A percentile compares a stretch with the other conserved stretches of the same genome.
Conservation (phyloP, 306 rosid species). For the Castanea crenata region DNA sequence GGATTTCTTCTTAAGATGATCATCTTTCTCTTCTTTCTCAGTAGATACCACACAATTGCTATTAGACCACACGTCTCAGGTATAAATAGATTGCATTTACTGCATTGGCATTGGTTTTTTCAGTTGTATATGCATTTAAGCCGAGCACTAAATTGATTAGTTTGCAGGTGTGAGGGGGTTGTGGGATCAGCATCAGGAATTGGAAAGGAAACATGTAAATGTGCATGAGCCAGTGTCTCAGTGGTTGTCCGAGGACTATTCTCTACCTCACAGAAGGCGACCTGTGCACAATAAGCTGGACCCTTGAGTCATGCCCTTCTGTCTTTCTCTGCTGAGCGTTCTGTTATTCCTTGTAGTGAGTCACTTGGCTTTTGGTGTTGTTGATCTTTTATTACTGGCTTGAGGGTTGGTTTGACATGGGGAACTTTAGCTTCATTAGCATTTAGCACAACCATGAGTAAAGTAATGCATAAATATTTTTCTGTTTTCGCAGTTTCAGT, state of each 20-base stretch:
- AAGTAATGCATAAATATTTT: background rate
- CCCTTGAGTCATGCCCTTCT: slow-evolving; percentile 1
- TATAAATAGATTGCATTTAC: background rate
- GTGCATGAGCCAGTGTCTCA: background rate
- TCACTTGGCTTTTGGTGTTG: background rate
- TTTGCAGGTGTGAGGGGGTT: slow-evolving; percentile 20
- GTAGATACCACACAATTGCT: slow-evolving; percentile 7
- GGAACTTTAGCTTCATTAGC: background rate
- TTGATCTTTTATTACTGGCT: background rate
- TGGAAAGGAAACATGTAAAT: slow-evolving; percentile 2
- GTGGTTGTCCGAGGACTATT: slow-evolving; percentile 38
- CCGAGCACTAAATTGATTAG: background rate
- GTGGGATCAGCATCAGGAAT: background rate
- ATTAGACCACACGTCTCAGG: slow-evolving; percentile 25
- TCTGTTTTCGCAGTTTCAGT: background rate
- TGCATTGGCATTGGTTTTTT: background rate
- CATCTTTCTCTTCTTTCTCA: slow-evolving; percentile 25
- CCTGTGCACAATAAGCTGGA: slow-evolving; percentile 35
- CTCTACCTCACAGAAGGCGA: slow-evolving; percentile 23
- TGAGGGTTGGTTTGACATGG: background rate
- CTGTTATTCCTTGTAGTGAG: background rate
- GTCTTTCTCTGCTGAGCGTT: background rate
- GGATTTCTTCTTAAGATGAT: slow-evolving; percentile 15
- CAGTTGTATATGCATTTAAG: background rate
- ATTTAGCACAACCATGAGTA: background rate